Conservation (phyloP, 176 grass and related monocot species). For the Typha latifolia region DNA sequence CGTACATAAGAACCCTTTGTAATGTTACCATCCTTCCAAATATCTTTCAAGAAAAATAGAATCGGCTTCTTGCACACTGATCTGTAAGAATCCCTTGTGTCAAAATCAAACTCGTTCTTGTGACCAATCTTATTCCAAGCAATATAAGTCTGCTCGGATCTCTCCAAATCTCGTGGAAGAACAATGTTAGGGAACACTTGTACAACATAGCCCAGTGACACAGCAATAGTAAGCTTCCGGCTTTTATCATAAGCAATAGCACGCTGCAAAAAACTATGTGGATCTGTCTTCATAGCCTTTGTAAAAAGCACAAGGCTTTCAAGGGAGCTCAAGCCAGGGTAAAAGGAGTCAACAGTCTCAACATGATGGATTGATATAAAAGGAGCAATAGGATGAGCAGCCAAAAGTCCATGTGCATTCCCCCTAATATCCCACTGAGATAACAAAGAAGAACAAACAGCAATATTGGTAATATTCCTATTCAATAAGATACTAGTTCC, state of each 20-base stretch:
- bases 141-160: conserved; percentile 65
- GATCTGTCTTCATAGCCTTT: conserved; percentile 76
- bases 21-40: conserved; percentile 61
- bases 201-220: conserved; percentile 83
- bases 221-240: conserved; percentile 57
- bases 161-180: conserved; percentile 70
- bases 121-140: conserved; percentile 65
- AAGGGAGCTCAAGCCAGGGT: conserved; percentile 66
- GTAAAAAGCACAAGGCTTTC: conserved; percentile 85
- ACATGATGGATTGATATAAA: conserved; percentile 91
- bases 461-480: background rate
- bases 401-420: conserved; percentile 66
- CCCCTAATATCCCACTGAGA: conserved; percentile 96
- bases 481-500: no score
- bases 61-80: conserved; percentile 88
- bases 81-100: conserved; percentile 72
- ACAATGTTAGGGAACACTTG: conserved; percentile 81
- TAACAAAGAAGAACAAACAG: conserved; percentile 10
- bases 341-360: conserved; percentile 77
- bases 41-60: conserved; percentile 73
- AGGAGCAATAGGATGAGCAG: conserved; percentile 83
- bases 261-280: conserved; percentile 81
- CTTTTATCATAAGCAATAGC: conserved; percentile 63
- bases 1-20: conserved; percentile 58
- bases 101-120: conserved; percentile 83